These are phyloP conservation scores for Fagus sylvatica DNA, from an alignment of 306 rosid genomes.

Conservation along the genomic window DNA sequence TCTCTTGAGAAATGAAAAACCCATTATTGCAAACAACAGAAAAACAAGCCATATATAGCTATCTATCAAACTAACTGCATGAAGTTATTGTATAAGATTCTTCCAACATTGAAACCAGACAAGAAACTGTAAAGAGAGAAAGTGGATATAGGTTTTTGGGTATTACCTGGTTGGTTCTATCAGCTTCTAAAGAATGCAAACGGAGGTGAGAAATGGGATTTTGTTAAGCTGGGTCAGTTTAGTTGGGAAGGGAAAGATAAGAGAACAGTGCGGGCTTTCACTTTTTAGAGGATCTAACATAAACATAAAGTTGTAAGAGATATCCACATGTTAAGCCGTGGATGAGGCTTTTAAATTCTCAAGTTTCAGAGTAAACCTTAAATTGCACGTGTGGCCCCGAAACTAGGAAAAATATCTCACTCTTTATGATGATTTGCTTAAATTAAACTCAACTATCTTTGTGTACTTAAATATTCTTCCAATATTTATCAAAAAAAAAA, in stretches of 20 bases:
- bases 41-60: conserved; percentile 64
- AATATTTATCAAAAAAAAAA: no score
- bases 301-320: no score
- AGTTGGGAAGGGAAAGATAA: conserved; percentile 10
- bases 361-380: background rate
- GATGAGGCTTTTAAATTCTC: background rate
- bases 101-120: background rate
- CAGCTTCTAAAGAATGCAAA: conserved; percentile 6
- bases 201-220: conserved; percentile 3
- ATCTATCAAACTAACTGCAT: conserved; percentile 22
- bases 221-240: background rate
- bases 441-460: no score
- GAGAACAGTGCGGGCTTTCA: background rate
- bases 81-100: conserved; percentile 17
- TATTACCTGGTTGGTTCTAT: conserved; percentile 35
- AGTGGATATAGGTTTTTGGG: conserved; percentile 14
- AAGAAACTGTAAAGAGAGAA: background rate
- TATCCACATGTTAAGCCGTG: background rate
- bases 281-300: background rate
- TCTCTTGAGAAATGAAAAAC: conserved; percentile 30
- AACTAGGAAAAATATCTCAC: no score
- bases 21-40: conserved; percentile 58
- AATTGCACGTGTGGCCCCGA: no score
- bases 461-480: no score
- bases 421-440: no score